phyloP scores from a whole-genome alignment of 208 protist genomes.

The Leishmania tarentolae region DNA sequence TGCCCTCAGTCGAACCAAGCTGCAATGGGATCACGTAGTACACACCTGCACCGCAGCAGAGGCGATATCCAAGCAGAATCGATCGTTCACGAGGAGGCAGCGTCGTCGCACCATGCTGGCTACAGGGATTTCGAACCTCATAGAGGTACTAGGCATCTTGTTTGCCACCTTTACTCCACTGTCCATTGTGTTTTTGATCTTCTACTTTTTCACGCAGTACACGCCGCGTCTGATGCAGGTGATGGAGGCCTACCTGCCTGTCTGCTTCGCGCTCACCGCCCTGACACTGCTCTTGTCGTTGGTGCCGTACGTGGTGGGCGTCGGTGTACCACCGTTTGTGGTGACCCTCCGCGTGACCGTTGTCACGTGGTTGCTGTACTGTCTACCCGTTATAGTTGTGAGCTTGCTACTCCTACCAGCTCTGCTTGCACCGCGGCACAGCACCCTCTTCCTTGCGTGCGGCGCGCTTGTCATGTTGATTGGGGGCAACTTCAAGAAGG shows the following conservation, averaged over 20 bases:
- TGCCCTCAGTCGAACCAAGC: slow-evolving; percentile 60
- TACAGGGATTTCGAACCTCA: slow-evolving; percentile 37
- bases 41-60: slow-evolving; percentile 3
- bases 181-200: slow-evolving; percentile 38
- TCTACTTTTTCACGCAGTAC: slow-evolving; percentile 57
- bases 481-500: slow-evolving; percentile 36
- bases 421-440: slow-evolving; percentile 50
- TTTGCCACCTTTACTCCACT: slow-evolving; percentile 45
- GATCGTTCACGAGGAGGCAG: neutral
- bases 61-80: neutral
- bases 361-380: slow-evolving; percentile 57
- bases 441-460: slow-evolving; percentile 38
- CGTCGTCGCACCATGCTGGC: slow-evolving; percentile 13
- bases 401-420: slow-evolving; percentile 31
- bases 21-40: slow-evolving; percentile 37
- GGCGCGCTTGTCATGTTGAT: slow-evolving; percentile 29
- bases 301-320: slow-evolving; percentile 54
- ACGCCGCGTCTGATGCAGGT: slow-evolving; percentile 35
- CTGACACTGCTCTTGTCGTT: slow-evolving; percentile 55
- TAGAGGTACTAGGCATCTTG: slow-evolving; percentile 62
- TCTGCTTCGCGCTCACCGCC: slow-evolving; percentile 28
- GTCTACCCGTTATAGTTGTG: slow-evolving; percentile 37
- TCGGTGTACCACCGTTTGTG: slow-evolving; percentile 42
- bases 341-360: slow-evolving; percentile 44
- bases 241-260: slow-evolving; percentile 40